Evolutionary conservation across 257 asterid genomes (phyloP).

Genomic region (Solanum etuberosum): DNA sequence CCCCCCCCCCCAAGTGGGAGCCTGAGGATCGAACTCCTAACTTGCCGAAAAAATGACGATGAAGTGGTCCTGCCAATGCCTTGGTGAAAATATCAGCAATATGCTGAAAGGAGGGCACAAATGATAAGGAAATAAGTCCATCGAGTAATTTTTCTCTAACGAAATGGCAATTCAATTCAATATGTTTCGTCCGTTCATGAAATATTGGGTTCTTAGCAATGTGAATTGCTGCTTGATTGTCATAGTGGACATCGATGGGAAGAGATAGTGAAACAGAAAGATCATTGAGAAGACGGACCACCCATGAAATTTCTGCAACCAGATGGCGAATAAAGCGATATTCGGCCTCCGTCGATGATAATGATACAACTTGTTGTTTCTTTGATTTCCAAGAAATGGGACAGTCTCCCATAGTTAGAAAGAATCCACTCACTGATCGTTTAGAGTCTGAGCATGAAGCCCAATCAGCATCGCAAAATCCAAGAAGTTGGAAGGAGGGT

Average conservation of each 20-base stretch:
- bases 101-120: too few species aligned
- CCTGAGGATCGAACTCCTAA: background rate
- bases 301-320: background rate
- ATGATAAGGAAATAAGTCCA: too few species aligned
- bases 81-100: too few species aligned
- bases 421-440: background rate
- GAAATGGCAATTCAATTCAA: too few species aligned
- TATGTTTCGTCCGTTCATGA: background rate
- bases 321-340: background rate
- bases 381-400: background rate
- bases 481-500: background rate
- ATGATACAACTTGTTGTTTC: background rate
- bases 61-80: background rate
- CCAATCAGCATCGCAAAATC: background rate
- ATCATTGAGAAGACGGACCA: background rate
- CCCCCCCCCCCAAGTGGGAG: background rate
- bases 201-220: too few species aligned
- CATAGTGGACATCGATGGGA: background rate
- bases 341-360: background rate
- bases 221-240: background rate
- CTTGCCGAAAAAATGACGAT: background rate
- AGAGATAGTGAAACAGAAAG: background rate
- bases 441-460: background rate
- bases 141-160: too few species aligned
- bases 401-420: background rate